Evolutionary conservation across 768 basidiomycete species (phyloP), one percentile per base, ranked within the genome.

Genomic region (Lentinula detonsa): DNA sequence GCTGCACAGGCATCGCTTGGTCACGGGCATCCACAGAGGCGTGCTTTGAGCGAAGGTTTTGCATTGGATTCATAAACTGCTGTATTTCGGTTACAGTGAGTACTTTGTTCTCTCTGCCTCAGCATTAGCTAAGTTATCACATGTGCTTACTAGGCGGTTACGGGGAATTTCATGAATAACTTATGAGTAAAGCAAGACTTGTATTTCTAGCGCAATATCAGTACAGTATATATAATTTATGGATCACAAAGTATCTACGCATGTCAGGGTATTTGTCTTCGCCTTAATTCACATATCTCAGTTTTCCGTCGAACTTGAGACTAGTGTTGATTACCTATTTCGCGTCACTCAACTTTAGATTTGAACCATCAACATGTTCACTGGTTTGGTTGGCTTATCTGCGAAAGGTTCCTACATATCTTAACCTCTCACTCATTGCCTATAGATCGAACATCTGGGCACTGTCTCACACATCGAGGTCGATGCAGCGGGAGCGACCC

Each of bases 381-480:
- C 90, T 57, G 90, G 90, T 67, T 78, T 91, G 74, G 90, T 89
- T 77, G 68, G 86, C 70, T 35, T 49, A 5, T 13, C 16, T 61
- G 55, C 37, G 23, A 6, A 45, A 40, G 10, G 16, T 45, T 5
- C 57, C 33, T 43, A 28, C 43, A 34, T 48, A 15, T 39, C 28
- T 39, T 53, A 21, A 53, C 61, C 58, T 59, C 65, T 62, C 60
- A 40, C 16, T 56, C 23, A 16, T 53, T 8, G 61, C 40, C 9
- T 46, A 59, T 68, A 95, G 95, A 90, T 98, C 63, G 95, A 99
- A 77, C 93, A 92, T 70, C 78, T 94, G 11, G 93, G 94, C 48
- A 85, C 79, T 0, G 85, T 99, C 40, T 75, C 81, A 13, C 75
- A 78, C 61, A 84, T 94, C 65, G 74, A 76, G 23, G 78, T 78